Evolutionary conservation across 2,329 filamentous ascomycete genomes (phyloP).

Genomic region (Chrysoporthe cubensis): DNA sequence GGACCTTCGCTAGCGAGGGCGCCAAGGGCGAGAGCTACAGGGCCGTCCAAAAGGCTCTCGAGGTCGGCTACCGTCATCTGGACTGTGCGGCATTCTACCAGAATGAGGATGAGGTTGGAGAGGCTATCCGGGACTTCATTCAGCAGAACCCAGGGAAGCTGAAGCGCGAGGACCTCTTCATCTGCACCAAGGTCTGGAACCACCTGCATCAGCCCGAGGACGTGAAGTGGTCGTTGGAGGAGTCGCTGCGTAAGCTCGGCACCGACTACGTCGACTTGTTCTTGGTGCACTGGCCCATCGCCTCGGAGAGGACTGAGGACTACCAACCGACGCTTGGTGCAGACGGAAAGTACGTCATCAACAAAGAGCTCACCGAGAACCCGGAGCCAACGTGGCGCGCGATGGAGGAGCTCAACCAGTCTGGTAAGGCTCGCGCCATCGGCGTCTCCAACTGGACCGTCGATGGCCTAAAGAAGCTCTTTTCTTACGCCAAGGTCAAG

Average conservation of each 20-base stretch:
- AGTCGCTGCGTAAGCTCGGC: constrained; percentile 54
- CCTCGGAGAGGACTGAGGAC: constrained; percentile 49
- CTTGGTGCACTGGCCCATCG: constrained; percentile 58
- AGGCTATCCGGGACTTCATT: constrained; percentile 55
- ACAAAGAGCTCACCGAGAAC: constrained; percentile 67
- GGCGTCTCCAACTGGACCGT: constrained; percentile 64
- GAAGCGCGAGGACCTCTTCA: constrained; percentile 57
- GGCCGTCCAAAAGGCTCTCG: constrained; percentile 66
- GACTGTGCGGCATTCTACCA: constrained; percentile 72
- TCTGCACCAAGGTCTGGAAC: constrained; percentile 74
- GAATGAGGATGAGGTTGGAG: constrained; percentile 67
- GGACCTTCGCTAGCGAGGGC: constrained; percentile 70
- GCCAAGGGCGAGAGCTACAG: constrained; percentile 61
- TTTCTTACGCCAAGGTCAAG: constrained; percentile 50
- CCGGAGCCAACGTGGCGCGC: constrained; percentile 65
- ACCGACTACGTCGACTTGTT: constrained; percentile 61
- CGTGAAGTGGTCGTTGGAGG: constrained; percentile 56
- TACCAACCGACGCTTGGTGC: constrained; percentile 48
- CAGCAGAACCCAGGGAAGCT: constrained; percentile 47
- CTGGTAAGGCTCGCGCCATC: constrained; percentile 59
- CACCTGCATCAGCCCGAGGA: constrained; percentile 64
- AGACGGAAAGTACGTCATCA: constrained; percentile 52
- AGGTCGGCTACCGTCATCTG: constrained; percentile 67
- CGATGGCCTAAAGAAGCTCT: constrained; percentile 56
- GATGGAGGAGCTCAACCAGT: constrained; percentile 61